phyloP scores from a whole-genome alignment of 2,329 filamentous ascomycete species.

The Fusarium sterilihyphosum region DNA sequence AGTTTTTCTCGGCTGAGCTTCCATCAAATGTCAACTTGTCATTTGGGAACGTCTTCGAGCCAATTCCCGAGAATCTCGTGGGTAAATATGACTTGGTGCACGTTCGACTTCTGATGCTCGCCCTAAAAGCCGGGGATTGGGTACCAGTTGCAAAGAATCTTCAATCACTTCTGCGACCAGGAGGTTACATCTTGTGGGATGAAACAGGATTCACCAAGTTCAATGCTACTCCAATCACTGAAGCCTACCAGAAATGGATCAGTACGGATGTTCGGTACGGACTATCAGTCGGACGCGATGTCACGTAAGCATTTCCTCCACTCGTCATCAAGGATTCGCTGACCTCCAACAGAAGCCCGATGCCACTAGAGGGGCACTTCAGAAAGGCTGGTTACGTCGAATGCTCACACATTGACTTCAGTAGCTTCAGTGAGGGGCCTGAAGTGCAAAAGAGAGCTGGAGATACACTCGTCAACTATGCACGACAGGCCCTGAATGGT shows the following conservation, averaged over 20 bases:
- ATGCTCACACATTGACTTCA: neutral
- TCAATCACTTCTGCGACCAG: neutral
- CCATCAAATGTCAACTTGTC: neutral
- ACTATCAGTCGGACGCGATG: neutral
- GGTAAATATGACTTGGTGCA: conserved; percentile 3
- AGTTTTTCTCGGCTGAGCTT: neutral
- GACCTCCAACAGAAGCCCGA: neutral
- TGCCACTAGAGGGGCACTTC: neutral
- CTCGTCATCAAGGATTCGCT: neutral
- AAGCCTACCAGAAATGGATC: conserved; percentile 3
- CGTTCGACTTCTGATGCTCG: conserved; percentile 2
- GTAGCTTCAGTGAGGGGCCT: neutral
- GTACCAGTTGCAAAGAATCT: neutral
- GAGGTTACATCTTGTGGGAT: conserved; percentile 8
- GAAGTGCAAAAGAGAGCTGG: neutral
- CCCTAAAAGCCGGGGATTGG: neutral
- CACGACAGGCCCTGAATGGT: neutral
- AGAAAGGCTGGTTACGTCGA: neutral
- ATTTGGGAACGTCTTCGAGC: neutral
- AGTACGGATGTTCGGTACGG: conserved; percentile 1
- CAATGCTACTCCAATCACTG: neutral
- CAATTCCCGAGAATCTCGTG: neutral
- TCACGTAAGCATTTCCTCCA: neutral
- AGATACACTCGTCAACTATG: neutral
- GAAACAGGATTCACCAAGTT: conserved; percentile 5